A percentile compares a stretch with the other conserved stretches of the same genome.
phyloP scores from a whole-genome alignment of 1,139 yeast genomes.

The Geotrichum aggregatum region DNA sequence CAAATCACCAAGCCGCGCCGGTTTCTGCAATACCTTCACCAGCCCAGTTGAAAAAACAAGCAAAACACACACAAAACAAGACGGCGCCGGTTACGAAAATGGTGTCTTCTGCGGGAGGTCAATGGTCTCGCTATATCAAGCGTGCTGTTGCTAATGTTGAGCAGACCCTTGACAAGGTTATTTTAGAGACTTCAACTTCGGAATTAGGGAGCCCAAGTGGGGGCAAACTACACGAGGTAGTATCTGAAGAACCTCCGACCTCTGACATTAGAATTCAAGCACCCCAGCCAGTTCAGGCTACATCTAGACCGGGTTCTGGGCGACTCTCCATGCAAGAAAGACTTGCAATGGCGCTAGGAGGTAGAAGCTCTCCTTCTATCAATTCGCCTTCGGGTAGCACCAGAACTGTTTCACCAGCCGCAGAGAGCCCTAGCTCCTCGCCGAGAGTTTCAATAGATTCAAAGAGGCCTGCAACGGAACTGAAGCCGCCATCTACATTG shows the following conservation, averaged over 20 bases:
- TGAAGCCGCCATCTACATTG: background rate
- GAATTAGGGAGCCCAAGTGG: conserved; percentile 10
- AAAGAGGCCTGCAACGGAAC: conserved; percentile 1
- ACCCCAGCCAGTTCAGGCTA: conserved; percentile 8
- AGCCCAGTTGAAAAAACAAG: too few relatives aligned
- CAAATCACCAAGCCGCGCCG: background rate
- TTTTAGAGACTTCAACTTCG: conserved; percentile 30
- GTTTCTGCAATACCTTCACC: background rate
- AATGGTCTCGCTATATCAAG: conserved; percentile 38
- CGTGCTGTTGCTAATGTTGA: conserved; percentile 43
- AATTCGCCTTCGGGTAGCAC: conserved; percentile 3
- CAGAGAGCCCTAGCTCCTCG: conserved; percentile 11
- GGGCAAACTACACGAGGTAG: background rate
- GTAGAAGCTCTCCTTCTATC: conserved; percentile 13
- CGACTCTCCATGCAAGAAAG: conserved; percentile 73
- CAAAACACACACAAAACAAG: too few relatives aligned
- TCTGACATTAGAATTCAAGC: conserved; percentile 9
- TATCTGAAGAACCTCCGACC: background rate
- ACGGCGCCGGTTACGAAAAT: background rate
- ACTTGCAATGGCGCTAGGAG: conserved; percentile 70
- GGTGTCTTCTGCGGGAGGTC: conserved; percentile 17
- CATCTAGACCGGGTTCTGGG: conserved; percentile 35
- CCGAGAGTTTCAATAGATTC: conserved; percentile 16
- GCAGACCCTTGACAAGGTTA: conserved; percentile 38
- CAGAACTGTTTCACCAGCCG: conserved; percentile 7